Evolutionary conservation across 306 rosid species (phyloP).

Genomic region (Ceratonia siliqua): DNA sequence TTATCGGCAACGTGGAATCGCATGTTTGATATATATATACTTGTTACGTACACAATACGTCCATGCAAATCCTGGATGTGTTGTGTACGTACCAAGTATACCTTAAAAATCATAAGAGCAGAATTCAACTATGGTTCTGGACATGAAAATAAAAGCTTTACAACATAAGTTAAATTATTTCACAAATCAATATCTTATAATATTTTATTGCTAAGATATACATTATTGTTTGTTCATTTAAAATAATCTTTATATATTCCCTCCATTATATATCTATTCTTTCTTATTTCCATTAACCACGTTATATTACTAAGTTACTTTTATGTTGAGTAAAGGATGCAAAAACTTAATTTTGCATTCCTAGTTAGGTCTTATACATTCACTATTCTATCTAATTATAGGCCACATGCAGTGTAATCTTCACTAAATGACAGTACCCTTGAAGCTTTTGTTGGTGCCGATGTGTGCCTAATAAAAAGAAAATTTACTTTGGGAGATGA

Average conservation of each 20-base stretch:
- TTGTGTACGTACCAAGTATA: no score
- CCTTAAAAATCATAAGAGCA: no score
- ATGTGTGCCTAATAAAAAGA: constrained; percentile 43
- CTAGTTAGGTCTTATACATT: constrained; percentile 6
- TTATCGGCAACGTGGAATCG: constrained; percentile 19
- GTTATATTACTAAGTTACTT: neutral
- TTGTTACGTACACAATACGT: no score
- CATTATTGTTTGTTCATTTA: neutral
- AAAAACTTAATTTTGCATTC: neutral
- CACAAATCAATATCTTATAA: neutral
- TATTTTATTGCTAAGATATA: neutral
- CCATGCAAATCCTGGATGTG: no score
- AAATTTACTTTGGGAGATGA: constrained; percentile 51
- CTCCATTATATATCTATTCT: neutral
- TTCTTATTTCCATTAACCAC: neutral
- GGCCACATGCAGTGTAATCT: neutral
- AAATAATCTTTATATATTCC: neutral
- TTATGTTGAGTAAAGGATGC: neutral
- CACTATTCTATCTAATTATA: neutral
- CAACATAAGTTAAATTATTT: neutral
- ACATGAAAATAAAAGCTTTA: neutral
- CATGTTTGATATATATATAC: no score
- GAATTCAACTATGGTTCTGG: no score
- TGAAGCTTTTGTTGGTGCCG: constrained; percentile 33
- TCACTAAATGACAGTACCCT: constrained; percentile 14